These are phyloP conservation scores for Yarrowia sp. DNA, from an alignment of 805 yeast species.

Conservation along the genomic window DNA sequence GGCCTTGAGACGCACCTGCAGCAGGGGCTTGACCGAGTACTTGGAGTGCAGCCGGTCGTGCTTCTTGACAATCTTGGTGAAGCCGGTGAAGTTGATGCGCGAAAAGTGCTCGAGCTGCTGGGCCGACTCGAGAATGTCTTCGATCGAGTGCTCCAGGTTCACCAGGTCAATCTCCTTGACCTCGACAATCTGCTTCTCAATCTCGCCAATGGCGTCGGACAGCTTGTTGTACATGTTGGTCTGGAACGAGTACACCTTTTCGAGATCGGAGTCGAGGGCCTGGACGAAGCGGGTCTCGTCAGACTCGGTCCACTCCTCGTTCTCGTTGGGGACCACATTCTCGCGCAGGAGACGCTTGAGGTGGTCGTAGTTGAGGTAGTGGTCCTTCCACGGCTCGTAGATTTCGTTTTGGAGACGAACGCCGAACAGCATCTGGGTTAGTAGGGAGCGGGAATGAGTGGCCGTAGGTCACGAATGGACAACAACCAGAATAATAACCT, in stretches of 20 bases:
- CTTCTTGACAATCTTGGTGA: conserved; percentile 89
- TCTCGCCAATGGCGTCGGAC: conserved; percentile 57
- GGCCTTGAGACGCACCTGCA: conserved; percentile 81
- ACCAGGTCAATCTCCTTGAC: conserved; percentile 48
- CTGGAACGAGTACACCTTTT: conserved; percentile 89
- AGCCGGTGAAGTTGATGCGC: conserved; percentile 90
- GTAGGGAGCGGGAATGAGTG: too few species aligned
- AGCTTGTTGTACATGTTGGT: conserved; percentile 65
- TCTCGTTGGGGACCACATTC: conserved; percentile 35
- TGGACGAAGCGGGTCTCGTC: conserved; percentile 81
- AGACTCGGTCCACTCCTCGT: conserved; percentile 70
- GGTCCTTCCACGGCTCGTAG: conserved; percentile 87
- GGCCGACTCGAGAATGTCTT: conserved; percentile 68
- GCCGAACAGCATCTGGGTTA: conserved; percentile 66
- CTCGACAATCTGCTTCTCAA: conserved; percentile 59
- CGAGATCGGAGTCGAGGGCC: conserved; percentile 76
- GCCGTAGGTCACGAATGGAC: too few species aligned
- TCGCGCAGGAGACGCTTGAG: conserved; percentile 78
- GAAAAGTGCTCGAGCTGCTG: conserved; percentile 87
- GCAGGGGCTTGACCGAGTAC: conserved; percentile 84
- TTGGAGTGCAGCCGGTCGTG: conserved; percentile 88
- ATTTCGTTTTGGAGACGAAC: conserved; percentile 76
- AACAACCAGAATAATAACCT: neutral
- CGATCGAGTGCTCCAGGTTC: conserved; percentile 65
- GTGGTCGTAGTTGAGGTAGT: conserved; percentile 87